Percentiles rank a stretch among this genome's conserved stretches.
These are phyloP conservation scores for Reutealis trisperma DNA, from an alignment of 345 rosid species.

Conservation along the genomic window DNA sequence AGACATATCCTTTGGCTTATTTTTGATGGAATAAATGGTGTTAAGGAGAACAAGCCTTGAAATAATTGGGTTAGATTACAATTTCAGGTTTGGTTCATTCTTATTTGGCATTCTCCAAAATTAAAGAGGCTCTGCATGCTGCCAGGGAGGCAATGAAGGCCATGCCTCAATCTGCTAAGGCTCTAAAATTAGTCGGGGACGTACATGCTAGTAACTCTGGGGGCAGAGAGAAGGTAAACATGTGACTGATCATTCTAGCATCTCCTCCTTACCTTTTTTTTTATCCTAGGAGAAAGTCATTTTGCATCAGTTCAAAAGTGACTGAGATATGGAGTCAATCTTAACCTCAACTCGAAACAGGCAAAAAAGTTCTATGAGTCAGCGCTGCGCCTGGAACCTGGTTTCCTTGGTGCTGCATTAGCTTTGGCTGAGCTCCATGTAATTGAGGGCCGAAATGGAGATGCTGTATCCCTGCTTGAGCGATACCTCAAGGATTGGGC, in stretches of 20 bases:
- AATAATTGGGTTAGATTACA: conserved; percentile 20
- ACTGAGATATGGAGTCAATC: not conserved
- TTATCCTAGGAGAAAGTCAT: not conserved
- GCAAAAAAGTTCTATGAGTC: conserved; percentile 97
- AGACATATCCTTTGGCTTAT: not conserved
- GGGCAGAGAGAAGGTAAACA: conserved; percentile 94
- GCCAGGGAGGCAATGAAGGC: conserved; percentile 99
- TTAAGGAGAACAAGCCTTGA: conserved; percentile 11
- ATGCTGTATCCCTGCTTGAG: conserved; percentile 93
- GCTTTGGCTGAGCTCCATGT: conserved; percentile 95
- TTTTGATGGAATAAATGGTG: conserved; percentile 1
- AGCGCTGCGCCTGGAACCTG: conserved; percentile 89
- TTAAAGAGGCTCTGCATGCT: conserved; percentile 88
- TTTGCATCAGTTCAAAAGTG: not conserved
- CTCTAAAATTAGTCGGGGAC: conserved; percentile 94
- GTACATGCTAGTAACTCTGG: conserved; percentile 84
- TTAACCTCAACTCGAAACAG: conserved; percentile 41
- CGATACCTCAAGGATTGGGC: conserved; percentile 97
- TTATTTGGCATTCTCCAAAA: conserved; percentile 81
- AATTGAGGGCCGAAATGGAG: conserved; percentile 86
- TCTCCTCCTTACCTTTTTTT: not conserved
- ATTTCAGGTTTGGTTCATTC: conserved; percentile 92
- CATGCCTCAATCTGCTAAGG: conserved; percentile 99
- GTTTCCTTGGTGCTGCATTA: conserved; percentile 93
- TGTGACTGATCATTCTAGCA: not conserved